Conservation (phyloP, 345 rosid genomes). For the Salix exigua region DNA sequence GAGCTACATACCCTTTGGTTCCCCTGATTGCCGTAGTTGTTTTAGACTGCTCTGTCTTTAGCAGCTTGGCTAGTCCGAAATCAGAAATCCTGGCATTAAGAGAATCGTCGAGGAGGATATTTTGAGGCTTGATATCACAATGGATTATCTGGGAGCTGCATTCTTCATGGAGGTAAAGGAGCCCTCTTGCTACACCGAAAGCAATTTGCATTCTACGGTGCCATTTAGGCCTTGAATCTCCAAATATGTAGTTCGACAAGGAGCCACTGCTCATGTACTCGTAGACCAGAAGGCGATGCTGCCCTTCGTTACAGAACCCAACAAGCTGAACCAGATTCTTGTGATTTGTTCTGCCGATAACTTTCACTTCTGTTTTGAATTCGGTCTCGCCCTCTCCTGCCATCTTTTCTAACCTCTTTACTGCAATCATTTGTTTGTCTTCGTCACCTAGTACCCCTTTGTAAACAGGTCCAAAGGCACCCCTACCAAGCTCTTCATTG, state of each 20-base stretch:
- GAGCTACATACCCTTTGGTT: constrained; percentile 42
- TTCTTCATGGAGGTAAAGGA: constrained; percentile 37
- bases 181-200: constrained; percentile 33
- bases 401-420: constrained; percentile 30
- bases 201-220: constrained; percentile 27
- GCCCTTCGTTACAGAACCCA: constrained; percentile 33
- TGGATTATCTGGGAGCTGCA: constrained; percentile 38
- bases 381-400: constrained; percentile 21
- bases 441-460: constrained; percentile 2
- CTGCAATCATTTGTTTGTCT: constrained; percentile 15
- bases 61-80: constrained; percentile 44
- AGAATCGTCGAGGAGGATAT: constrained; percentile 30
- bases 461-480: constrained; percentile 31
- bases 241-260: constrained; percentile 24
- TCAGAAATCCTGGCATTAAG: constrained; percentile 22
- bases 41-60: constrained; percentile 20
- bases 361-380: constrained; percentile 25
- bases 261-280: constrained; percentile 38
- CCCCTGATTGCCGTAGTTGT: constrained; percentile 32
- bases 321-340: constrained; percentile 37
- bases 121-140: constrained; percentile 45
- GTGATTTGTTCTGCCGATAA: constrained; percentile 34
- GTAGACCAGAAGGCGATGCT: constrained; percentile 27
- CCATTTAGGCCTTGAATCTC: constrained; percentile 26
- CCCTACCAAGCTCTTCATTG: constrained; percentile 38